Conservation (phyloP, 1,139 yeast genomes). For the Pichia sp. region DNA sequence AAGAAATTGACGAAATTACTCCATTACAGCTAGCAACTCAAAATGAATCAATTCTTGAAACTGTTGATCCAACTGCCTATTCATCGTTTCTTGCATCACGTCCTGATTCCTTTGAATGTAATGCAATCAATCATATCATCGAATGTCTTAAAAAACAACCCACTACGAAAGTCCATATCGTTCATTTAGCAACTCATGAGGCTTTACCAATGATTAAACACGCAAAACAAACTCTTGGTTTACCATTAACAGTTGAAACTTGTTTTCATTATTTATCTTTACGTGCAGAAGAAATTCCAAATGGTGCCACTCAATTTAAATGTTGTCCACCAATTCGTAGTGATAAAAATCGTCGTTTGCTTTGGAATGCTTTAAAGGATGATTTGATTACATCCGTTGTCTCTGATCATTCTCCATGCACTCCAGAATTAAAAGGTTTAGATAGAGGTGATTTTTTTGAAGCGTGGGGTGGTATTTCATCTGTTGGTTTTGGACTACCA, state of each 20-base stretch:
- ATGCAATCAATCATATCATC: conserved; percentile 70
- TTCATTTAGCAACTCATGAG: conserved; percentile 79
- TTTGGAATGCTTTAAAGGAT: conserved; percentile 70
- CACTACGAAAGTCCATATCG: conserved; percentile 73
- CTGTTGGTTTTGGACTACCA: conserved; percentile 86
- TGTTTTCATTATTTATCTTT: conserved; percentile 86
- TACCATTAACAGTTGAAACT: conserved; percentile 77
- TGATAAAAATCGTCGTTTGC: conserved; percentile 55
- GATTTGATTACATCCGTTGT: conserved; percentile 79
- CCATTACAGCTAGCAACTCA: conserved; percentile 45
- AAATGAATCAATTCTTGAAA: conserved; percentile 35
- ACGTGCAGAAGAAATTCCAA: conserved; percentile 67
- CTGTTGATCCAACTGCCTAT: conserved; percentile 61
- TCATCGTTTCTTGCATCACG: conserved; percentile 73
- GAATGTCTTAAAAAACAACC: conserved; percentile 55
- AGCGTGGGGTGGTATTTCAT: conserved; percentile 97
- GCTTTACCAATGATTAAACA: conserved; percentile 66
- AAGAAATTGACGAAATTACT: conserved; percentile 24
- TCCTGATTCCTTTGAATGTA: conserved; percentile 82
- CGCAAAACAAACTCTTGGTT: conserved; percentile 49
- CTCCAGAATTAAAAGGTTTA: conserved; percentile 79
- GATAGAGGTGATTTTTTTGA: conserved; percentile 80
- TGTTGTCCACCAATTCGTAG: conserved; percentile 94
- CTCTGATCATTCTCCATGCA: conserved; percentile 93
- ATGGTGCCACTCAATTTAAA: conserved; percentile 74